Percentiles rank a stretch among this genome's conserved stretches.
Evolutionary conservation across 257 asterid genomes (phyloP).

Genomic region (Rehmannia glutinosa): DNA sequence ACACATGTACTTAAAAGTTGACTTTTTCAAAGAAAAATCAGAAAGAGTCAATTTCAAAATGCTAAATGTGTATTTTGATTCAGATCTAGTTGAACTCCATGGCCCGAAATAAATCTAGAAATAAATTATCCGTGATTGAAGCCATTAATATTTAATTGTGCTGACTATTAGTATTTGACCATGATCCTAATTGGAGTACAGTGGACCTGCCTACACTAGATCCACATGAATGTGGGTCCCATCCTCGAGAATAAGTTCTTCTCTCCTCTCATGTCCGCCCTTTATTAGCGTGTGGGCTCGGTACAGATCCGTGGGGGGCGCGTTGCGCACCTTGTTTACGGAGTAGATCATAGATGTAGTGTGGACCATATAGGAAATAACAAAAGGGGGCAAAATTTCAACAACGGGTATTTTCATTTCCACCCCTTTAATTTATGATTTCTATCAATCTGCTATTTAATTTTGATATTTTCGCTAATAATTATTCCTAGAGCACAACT

Average conservation of each 20-base stretch:
- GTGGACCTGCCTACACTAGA: slow-evolving; percentile 3
- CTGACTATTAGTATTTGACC: background rate
- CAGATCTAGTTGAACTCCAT: background rate
- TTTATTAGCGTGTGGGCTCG: background rate
- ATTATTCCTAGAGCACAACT: too few relatives aligned
- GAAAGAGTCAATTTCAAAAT: too few relatives aligned
- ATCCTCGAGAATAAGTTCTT: too few relatives aligned
- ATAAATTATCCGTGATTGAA: background rate
- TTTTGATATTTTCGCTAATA: too few relatives aligned
- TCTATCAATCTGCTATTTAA: background rate
- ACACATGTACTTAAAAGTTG: too few relatives aligned
- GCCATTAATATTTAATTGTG: background rate
- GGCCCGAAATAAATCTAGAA: background rate
- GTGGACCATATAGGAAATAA: too few relatives aligned
- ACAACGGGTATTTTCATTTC: background rate
- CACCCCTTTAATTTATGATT: background rate
- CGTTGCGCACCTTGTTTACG: background rate
- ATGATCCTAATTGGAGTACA: background rate
- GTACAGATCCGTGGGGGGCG: background rate
- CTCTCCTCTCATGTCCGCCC: too few relatives aligned
- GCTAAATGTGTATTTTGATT: too few relatives aligned
- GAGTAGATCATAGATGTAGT: too few relatives aligned
- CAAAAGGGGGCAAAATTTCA: background rate
- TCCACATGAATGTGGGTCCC: background rate
- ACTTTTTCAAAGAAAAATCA: too few relatives aligned